These are phyloP conservation scores for Penicillium corylophilum DNA, from an alignment of 2,329 filamentous ascomycete species.

Conservation along the genomic window DNA sequence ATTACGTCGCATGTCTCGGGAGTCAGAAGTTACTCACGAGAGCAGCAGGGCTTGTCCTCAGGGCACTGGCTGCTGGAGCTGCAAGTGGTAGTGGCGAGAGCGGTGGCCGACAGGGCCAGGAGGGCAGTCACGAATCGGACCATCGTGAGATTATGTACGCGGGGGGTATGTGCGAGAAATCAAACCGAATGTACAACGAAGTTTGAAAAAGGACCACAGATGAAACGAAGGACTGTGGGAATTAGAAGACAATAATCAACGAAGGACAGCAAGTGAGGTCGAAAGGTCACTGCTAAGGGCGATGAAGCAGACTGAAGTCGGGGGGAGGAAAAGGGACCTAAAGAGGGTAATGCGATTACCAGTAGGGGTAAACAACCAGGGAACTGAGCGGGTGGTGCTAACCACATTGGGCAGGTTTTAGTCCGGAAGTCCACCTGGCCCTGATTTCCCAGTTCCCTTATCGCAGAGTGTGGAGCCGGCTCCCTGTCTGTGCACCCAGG, in stretches of 20 bases:
- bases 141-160: constrained; percentile 30
- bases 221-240: constrained; percentile 22
- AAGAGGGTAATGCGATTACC: constrained; percentile 2
- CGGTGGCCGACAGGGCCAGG: constrained; percentile 36
- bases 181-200: constrained; percentile 23
- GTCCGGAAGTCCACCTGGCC: neutral
- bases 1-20: neutral
- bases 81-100: constrained; percentile 36
- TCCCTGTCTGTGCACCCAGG: neutral
- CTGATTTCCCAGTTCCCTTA: neutral
- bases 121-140: constrained; percentile 36
- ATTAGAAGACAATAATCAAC: constrained; percentile 6
- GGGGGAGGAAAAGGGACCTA: neutral
- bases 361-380: constrained; percentile 1
- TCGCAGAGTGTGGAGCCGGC: neutral
- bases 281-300: constrained; percentile 1
- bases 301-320: neutral
- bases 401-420: neutral
- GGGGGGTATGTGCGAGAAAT: constrained; percentile 13
- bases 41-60: constrained; percentile 71
- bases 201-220: constrained; percentile 12
- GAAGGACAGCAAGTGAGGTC: constrained; percentile 6
- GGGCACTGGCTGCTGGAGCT: constrained; percentile 63
- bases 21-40: constrained; percentile 58
- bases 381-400: constrained; percentile 1